These are phyloP conservation scores for Talaromyces ruber DNA, from an alignment of 495 filamentous ascomycete species.

Conservation along the genomic window DNA sequence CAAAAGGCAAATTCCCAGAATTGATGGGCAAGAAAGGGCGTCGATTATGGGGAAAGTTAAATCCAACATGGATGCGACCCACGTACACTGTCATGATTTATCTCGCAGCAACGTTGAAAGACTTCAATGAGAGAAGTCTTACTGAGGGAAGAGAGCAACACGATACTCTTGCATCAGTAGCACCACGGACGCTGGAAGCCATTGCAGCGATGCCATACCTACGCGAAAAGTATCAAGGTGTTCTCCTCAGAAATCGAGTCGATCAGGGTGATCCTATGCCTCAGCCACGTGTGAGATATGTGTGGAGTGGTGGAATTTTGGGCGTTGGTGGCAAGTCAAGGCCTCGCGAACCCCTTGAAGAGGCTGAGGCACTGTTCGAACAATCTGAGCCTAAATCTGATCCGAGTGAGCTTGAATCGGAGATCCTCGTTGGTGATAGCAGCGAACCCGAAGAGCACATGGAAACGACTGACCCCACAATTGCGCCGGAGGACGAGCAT, in stretches of 20 bases:
- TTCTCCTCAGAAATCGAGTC: slow-evolving; percentile 22
- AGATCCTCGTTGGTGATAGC: neutral
- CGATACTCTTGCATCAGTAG: slow-evolving; percentile 23
- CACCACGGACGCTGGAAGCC: slow-evolving; percentile 43
- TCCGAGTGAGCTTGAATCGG: neutral
- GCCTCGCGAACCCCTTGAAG: neutral
- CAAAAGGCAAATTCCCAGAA: slow-evolving; percentile 10
- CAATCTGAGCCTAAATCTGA: neutral
- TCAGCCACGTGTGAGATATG: slow-evolving; percentile 9
- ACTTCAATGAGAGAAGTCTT: slow-evolving; percentile 31
- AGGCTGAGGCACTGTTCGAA: neutral
- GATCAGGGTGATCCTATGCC: slow-evolving; percentile 8
- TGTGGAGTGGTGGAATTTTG: slow-evolving; percentile 25
- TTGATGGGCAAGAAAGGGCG: slow-evolving; percentile 21
- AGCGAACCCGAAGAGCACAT: neutral
- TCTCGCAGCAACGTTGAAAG: slow-evolving; percentile 38
- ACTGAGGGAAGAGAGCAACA: slow-evolving; percentile 18
- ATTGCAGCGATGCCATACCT: slow-evolving; percentile 45
- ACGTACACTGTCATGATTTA: slow-evolving; percentile 46
- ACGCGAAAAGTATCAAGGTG: slow-evolving; percentile 32
- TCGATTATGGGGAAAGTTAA: slow-evolving; percentile 26
- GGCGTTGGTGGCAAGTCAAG: slow-evolving; percentile 16
- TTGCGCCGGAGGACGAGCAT: slow-evolving; percentile 15
- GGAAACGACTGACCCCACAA: slow-evolving; percentile 6
- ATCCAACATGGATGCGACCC: slow-evolving; percentile 37